Base-by-base conservation (phyloP, 2,329 filamentous ascomycete genomes). In the Stachybotrys chlorohalonatus region DNA sequence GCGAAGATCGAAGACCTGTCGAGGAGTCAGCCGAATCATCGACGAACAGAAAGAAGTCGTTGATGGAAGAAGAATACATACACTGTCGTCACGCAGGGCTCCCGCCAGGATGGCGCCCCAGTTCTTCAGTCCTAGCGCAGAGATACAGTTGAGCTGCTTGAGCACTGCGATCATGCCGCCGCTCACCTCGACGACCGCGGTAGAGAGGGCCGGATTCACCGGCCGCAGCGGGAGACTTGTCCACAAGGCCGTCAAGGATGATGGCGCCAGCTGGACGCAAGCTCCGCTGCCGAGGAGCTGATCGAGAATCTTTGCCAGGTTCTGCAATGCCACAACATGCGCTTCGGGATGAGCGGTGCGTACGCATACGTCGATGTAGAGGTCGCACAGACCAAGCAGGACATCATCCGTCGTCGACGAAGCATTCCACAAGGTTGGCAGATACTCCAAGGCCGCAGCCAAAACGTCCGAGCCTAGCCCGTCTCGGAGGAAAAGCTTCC, bases 1-100 rank as follows among this genome's bases (percentile, higher is more conserved):
- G 52, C 87, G 82, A 0, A 78, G 83, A 63, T 88, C 83, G 56
- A 87, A 87, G 16, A 81, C 79, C 81, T 85, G 47, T 16, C 8
- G 46, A 4, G 45, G 7, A 50, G 9, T 9, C n/a, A 45, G 62
- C 24, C 63, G 55, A n/a, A 24, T 11, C 30, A 17, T 49, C 31
- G 13, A 55, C 16, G 3, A 31, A 15, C 16, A 11, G 17, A 15
- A 16, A 13, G 45, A n/a, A n/a, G 39, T 6, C 9, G 11, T 7
- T 7, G 6, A 9, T 13, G 36, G 13, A 42, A 13, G 9, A 13
- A 9, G 36, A 5, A 0, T n/a, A 62, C 71, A 59, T 62, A 79
- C 78, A 65, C 78, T 75, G 58, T 78, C 73, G 46, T 77, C 76
- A 13, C 70, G 62, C 8, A 76, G 73, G 8, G 77, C 77, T 36